These are phyloP conservation scores for Saturnispora hagleri DNA, from an alignment of 805 yeast species.

Conservation along the genomic window DNA sequence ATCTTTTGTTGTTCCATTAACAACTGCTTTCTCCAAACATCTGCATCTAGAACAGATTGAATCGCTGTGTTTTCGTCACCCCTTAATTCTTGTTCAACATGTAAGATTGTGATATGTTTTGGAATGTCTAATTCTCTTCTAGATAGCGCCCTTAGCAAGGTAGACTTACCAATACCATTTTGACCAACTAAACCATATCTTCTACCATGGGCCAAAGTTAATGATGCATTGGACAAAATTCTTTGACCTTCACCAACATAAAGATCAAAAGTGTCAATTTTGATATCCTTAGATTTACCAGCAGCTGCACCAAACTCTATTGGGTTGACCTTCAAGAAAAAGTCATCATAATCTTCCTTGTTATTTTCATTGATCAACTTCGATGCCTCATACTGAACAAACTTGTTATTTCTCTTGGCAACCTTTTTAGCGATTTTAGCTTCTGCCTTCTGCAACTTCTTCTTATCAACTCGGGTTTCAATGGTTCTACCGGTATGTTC, in stretches of 20 bases:
- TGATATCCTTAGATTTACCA: conserved; percentile 97
- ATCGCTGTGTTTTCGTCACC: conserved; percentile 90
- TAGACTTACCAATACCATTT: conserved; percentile 99
- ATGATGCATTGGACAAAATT: conserved; percentile 78
- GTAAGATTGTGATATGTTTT: conserved; percentile 88
- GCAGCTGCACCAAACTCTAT: conserved; percentile 80
- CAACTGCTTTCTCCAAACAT: conserved; percentile 95
- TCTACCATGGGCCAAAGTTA: conserved; percentile 83
- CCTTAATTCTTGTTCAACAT: conserved; percentile 93
- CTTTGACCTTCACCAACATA: conserved; percentile 95
- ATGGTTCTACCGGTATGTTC: conserved; percentile 87
- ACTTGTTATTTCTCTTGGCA: conserved; percentile 74
- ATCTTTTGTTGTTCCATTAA: conserved; percentile 67
- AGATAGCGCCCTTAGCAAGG: conserved; percentile 80
- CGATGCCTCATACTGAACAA: conserved; percentile 90
- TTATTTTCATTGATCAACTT: conserved; percentile 61
- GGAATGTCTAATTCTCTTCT: conserved; percentile 92
- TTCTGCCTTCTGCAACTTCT: conserved; percentile 95
- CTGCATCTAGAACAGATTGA: conserved; percentile 97
- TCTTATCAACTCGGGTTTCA: conserved; percentile 91
- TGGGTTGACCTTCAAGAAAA: conserved; percentile 92
- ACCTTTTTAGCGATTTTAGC: conserved; percentile 94
- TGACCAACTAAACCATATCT: conserved; percentile 97
- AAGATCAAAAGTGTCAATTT: conserved; percentile 84
- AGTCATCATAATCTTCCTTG: conserved; percentile 81